Percentiles rank a stretch among this genome's conserved stretches.
phyloP scores from a whole-genome alignment of 805 yeast species.

The Yamadazyma scolyti region DNA sequence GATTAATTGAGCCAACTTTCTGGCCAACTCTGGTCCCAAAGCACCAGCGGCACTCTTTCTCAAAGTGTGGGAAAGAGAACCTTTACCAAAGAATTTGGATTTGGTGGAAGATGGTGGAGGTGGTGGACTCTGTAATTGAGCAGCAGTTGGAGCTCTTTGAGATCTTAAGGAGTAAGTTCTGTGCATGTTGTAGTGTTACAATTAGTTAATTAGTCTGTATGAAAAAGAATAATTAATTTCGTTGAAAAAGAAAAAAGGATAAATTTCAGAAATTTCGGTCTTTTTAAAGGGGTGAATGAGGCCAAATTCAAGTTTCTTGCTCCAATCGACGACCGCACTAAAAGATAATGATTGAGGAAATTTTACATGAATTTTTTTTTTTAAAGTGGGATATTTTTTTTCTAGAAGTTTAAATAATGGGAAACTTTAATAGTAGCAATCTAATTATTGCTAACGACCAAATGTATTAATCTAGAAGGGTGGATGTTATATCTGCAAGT shows the following conservation, averaged over 20 bases:
- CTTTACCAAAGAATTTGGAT: conserved; percentile 69
- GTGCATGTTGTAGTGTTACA: conserved; percentile 68
- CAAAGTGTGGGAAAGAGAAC: conserved; percentile 63
- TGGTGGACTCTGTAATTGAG: conserved; percentile 75
- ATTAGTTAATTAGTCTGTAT: background rate
- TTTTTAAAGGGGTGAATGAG: background rate
- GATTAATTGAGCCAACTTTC: conserved; percentile 86
- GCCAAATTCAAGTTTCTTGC: no score
- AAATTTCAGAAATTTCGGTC: background rate
- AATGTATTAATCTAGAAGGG: no score
- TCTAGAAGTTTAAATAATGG: no score
- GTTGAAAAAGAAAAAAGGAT: background rate
- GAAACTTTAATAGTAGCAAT: no score
- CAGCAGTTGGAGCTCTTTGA: conserved; percentile 76
- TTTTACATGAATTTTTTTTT: no score
- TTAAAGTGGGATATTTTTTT: no score
- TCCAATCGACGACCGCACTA: no score
- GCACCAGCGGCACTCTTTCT: conserved; percentile 87
- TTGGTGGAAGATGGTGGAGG: conserved; percentile 78
- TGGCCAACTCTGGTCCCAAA: conserved; percentile 90
- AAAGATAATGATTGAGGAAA: no score
- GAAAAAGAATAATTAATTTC: conserved; percentile 1
- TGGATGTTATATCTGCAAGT: no score
- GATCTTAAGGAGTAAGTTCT: conserved; percentile 82
- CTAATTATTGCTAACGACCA: no score